A percentile compares a stretch with the other conserved stretches of the same genome.
Conservation (phyloP, 2,329 filamentous ascomycete species). For the Aspergillus chevalieri region DNA sequence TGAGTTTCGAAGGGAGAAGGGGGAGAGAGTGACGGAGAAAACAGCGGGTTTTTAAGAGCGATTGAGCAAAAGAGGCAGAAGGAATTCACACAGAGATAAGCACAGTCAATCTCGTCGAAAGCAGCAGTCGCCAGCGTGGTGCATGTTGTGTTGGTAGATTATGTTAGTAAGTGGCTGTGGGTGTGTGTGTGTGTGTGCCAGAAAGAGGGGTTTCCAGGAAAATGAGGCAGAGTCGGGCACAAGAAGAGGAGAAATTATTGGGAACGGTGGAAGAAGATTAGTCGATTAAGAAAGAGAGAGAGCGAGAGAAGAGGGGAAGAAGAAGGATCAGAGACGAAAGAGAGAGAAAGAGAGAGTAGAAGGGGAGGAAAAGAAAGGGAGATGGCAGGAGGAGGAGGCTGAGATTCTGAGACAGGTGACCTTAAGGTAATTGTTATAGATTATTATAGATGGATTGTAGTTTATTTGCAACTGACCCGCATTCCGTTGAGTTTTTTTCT, state of each 20-base stretch:
- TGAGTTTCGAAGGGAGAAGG: not conserved
- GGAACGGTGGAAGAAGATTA: constrained; percentile 1
- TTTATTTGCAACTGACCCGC: too few relatives aligned
- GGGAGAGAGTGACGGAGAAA: not conserved
- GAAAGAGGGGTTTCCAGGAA: constrained; percentile 4
- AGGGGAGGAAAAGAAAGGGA: not conserved
- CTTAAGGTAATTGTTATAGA: too few relatives aligned
- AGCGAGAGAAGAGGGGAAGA: not conserved
- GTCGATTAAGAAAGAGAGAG: constrained; percentile 1
- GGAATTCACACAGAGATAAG: not conserved
- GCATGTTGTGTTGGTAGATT: constrained; percentile 20
- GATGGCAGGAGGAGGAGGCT: too few relatives aligned
- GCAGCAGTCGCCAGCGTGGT: constrained; percentile 19
- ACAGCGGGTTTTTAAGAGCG: not conserved
- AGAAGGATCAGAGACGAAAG: not conserved
- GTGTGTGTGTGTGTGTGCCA: not conserved
- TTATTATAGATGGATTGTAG: too few relatives aligned
- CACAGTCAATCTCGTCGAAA: constrained; percentile 1
- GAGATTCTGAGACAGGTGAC: too few relatives aligned
- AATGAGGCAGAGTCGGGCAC: constrained; percentile 14
- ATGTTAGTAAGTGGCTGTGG: constrained; percentile 6
- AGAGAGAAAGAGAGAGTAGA: not conserved
- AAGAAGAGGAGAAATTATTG: constrained; percentile 2
- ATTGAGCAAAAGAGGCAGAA: not conserved
- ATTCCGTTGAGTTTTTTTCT: not conserved